Percentiles rank a stretch among this genome's conserved stretches.
These are phyloP conservation scores for Picea engelmannii DNA, from an alignment of 83 land plant species.

Conservation along the genomic window DNA sequence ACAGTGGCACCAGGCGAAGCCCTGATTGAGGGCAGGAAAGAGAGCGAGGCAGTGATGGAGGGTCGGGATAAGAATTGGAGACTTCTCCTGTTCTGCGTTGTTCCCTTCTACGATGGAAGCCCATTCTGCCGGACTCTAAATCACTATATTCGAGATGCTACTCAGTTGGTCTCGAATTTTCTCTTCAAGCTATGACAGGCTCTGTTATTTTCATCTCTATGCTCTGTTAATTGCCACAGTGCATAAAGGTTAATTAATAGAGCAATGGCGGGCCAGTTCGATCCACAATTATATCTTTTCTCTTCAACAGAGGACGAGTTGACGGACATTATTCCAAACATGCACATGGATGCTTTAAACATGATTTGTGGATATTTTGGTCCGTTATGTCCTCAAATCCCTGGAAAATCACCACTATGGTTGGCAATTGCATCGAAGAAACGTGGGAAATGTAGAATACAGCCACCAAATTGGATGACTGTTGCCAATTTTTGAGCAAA, in stretches of 20 bases:
- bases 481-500: slow-evolving; percentile 15
- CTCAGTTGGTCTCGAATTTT: too few species aligned
- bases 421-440: slow-evolving; percentile 15
- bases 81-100: too few species aligned
- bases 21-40: too few species aligned
- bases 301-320: slow-evolving; percentile 80
- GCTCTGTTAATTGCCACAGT: too few species aligned
- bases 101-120: too few species aligned
- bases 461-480: slow-evolving; percentile 92
- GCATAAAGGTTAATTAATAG: background rate
- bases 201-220: too few species aligned
- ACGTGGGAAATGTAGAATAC: slow-evolving; percentile 24
- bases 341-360: slow-evolving; percentile 77
- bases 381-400: slow-evolving; percentile 88
- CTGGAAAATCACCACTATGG: slow-evolving; percentile 88
- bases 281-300: slow-evolving; percentile 53
- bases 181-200: too few species aligned
- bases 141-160: too few species aligned
- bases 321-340: slow-evolving; percentile 84
- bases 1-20: too few species aligned
- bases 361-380: slow-evolving; percentile 43
- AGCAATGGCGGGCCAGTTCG: slow-evolving; percentile 71
- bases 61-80: too few species aligned
- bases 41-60: too few species aligned
- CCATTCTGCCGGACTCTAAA: too few species aligned